A percentile compares a stretch with the other conserved stretches of the same genome.
phyloP scores from a whole-genome alignment of 2,329 filamentous ascomycete species.

The Aspergillus brasiliensis region DNA sequence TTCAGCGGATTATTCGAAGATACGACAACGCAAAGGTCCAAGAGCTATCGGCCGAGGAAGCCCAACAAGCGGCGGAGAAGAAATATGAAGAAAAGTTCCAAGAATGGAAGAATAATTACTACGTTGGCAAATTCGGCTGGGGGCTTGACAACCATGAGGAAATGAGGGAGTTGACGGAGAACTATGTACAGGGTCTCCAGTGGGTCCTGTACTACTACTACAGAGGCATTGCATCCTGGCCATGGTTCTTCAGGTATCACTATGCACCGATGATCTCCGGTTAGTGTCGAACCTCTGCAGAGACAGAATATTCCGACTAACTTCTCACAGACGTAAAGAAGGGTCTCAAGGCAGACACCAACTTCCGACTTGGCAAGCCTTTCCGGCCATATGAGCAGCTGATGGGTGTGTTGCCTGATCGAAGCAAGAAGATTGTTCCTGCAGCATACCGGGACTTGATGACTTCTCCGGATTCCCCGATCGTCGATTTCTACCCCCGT shows the following conservation, averaged over 20 bases:
- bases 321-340: slow-evolving; percentile 72
- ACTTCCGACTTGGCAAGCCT: slow-evolving; percentile 91
- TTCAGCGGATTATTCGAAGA: slow-evolving; percentile 80
- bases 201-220: slow-evolving; percentile 99
- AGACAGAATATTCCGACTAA: slow-evolving; percentile 20
- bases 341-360: slow-evolving; percentile 80
- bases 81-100: slow-evolving; percentile 90
- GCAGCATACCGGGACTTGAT: slow-evolving; percentile 85
- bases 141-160: slow-evolving; percentile 77
- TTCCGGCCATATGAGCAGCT: slow-evolving; percentile 95
- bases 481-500: slow-evolving; percentile 95
- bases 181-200: slow-evolving; percentile 95
- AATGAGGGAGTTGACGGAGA: slow-evolving; percentile 80
- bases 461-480: slow-evolving; percentile 86
- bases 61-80: slow-evolving; percentile 74
- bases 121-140: slow-evolving; percentile 89
- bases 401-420: slow-evolving; percentile 96
- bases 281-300: slow-evolving; percentile 30
- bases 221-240: slow-evolving; percentile 94
- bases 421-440: slow-evolving; percentile 96
- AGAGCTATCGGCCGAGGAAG: slow-evolving; percentile 77
- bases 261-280: slow-evolving; percentile 95
- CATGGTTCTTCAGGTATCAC: slow-evolving; percentile 96
- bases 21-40: slow-evolving; percentile 89
- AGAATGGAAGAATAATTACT: slow-evolving; percentile 94